These are phyloP conservation scores for Penicillium sp. DNA, from an alignment of 2,329 filamentous ascomycete species.

Conservation along the genomic window DNA sequence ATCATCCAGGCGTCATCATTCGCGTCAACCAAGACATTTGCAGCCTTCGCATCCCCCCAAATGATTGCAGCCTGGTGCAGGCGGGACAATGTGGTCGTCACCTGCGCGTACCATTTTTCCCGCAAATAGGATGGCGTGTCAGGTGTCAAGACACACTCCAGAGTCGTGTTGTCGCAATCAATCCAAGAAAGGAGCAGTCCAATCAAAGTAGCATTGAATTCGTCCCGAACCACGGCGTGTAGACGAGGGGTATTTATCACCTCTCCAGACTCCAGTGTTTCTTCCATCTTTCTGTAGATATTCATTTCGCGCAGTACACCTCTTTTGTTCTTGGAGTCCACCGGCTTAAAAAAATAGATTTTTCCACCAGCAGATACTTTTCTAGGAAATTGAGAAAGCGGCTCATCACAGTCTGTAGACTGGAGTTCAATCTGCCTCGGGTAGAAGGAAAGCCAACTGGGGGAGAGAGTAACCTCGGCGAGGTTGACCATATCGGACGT, in stretches of 20 bases:
- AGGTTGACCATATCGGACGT: background rate
- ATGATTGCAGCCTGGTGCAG: background rate
- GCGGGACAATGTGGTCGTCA: background rate
- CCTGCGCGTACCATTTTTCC: background rate
- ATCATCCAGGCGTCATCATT: background rate
- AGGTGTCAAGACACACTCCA: slow-evolving; percentile 1
- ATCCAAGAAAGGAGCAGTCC: slow-evolving; percentile 2
- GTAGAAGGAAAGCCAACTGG: background rate
- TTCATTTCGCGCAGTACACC: slow-evolving; percentile 1
- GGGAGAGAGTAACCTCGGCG: background rate
- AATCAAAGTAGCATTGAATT: background rate
- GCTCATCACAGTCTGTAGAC: background rate
- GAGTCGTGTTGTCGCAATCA: background rate
- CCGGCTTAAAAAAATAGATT: background rate
- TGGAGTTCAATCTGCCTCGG: background rate
- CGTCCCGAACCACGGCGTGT: background rate
- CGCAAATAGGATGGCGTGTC: background rate
- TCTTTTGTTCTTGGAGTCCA: background rate
- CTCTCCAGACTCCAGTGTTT: background rate
- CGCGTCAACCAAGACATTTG: slow-evolving; percentile 1
- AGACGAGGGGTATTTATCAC: background rate
- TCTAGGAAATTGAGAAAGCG: slow-evolving; percentile 1
- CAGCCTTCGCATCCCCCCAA: slow-evolving; percentile 1
- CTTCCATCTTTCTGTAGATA: background rate
- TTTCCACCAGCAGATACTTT: background rate